Evolutionary conservation across 306 rosid genomes (phyloP).

Genomic region (Geum urbanum): DNA sequence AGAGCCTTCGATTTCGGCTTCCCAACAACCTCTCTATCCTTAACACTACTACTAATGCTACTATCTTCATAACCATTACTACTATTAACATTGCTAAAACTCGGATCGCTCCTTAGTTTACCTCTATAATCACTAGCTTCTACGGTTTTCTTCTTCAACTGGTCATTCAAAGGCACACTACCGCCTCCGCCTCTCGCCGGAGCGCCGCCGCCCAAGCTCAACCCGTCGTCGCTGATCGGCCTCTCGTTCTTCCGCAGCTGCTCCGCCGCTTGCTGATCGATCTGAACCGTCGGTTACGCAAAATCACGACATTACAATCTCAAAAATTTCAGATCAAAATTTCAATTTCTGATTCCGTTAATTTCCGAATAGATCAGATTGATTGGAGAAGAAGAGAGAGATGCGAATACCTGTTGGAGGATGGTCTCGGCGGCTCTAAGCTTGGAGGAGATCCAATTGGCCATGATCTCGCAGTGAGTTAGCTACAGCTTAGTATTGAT

Average conservation of each 20-base stretch:
- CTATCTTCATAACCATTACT: too few species aligned
- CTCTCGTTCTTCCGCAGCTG: slow-evolving; percentile 77
- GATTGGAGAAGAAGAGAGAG: neutral
- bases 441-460: slow-evolving; percentile 96
- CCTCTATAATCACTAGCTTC: slow-evolving; percentile 51
- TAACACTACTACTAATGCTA: neutral
- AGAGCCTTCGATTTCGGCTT: slow-evolving; percentile 43
- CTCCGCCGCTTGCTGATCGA: slow-evolving; percentile 98
- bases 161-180: slow-evolving; percentile 65
- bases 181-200: slow-evolving; percentile 44
- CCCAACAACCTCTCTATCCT: slow-evolving; percentile 35
- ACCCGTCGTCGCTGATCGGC: slow-evolving; percentile 44
- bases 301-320: slow-evolving; percentile 5
- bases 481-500: neutral
- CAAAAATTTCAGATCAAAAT: neutral
- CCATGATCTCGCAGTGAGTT: too few species aligned
- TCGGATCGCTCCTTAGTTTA: slow-evolving; percentile 51
- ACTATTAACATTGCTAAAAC: slow-evolving; percentile 24
- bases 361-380: neutral
- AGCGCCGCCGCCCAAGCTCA: slow-evolving; percentile 30
- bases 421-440: slow-evolving; percentile 91
- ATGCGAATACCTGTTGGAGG: slow-evolving; percentile 94
- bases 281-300: slow-evolving; percentile 50
- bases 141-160: slow-evolving; percentile 65
- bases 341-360: too few species aligned